These are phyloP conservation scores for Sarcodon aspratus DNA, from an alignment of 768 basidiomycete species.

Conservation along the genomic window DNA sequence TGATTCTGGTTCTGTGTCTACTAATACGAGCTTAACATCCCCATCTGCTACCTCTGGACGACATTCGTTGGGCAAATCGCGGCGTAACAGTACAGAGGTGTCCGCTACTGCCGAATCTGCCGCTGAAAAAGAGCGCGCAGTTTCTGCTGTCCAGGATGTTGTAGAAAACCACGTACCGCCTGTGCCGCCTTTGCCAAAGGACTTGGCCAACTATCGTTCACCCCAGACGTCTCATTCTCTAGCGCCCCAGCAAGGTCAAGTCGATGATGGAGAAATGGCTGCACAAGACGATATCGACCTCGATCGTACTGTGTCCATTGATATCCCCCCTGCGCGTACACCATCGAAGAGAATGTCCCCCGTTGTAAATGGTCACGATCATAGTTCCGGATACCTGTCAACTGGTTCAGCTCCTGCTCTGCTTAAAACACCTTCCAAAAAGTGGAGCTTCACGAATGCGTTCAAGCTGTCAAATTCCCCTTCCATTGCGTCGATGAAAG, in stretches of 20 bases:
- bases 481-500: slow-evolving; percentile 41
- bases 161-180: slow-evolving; percentile 75
- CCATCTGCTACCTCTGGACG: slow-evolving; percentile 62
- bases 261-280: slow-evolving; percentile 6
- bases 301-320: neutral
- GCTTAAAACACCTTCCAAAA: slow-evolving; percentile 82
- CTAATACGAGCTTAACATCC: slow-evolving; percentile 68
- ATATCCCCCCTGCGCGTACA: neutral
- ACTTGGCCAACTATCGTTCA: slow-evolving; percentile 66
- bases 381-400: slow-evolving; percentile 21
- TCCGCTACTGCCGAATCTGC: slow-evolving; percentile 53
- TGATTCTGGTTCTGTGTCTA: slow-evolving; percentile 78
- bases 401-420: slow-evolving; percentile 34
- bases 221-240: slow-evolving; percentile 28
- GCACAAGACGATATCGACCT: slow-evolving; percentile 4
- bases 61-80: slow-evolving; percentile 50
- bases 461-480: slow-evolving; percentile 61
- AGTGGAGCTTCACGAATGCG: slow-evolving; percentile 90
- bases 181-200: slow-evolving; percentile 88
- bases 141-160: slow-evolving; percentile 42
- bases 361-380: slow-evolving; percentile 21
- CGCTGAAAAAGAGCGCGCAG: slow-evolving; percentile 56
- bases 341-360: slow-evolving; percentile 23
- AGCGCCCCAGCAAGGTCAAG: neutral
- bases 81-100: slow-evolving; percentile 72